These are phyloP conservation scores for Lophiostoma macrostomum DNA, from an alignment of 495 filamentous ascomycete species.

Conservation along the genomic window DNA sequence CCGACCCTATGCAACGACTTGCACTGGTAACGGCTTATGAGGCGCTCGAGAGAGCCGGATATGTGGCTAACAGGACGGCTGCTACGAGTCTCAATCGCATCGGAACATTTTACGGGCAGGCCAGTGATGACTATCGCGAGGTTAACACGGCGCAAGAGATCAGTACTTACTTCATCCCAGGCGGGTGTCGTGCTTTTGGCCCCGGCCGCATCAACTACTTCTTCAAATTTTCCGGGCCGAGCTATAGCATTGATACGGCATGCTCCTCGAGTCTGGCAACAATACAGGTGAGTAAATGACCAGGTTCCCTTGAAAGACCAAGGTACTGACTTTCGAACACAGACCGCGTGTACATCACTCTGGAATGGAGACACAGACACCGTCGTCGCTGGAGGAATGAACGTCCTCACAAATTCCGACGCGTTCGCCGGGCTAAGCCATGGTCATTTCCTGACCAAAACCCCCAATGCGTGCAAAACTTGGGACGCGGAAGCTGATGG, in stretches of 20 bases:
- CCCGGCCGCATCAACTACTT: constrained; percentile 49
- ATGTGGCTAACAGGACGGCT: constrained; percentile 36
- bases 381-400: constrained; percentile 29
- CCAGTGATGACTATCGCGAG: constrained; percentile 44
- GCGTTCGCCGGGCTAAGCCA: constrained; percentile 25
- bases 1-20: constrained; percentile 42
- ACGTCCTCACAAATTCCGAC: constrained; percentile 37
- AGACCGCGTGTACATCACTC: constrained; percentile 28
- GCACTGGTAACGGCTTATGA: constrained; percentile 43
- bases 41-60: constrained; percentile 44
- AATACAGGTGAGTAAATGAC: no score
- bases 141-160: constrained; percentile 41
- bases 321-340: no score
- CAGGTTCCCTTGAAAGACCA: no score
- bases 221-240: constrained; percentile 40
- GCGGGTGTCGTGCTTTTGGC: constrained; percentile 41
- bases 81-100: constrained; percentile 39
- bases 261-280: constrained; percentile 34
- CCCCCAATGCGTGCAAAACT: constrained; percentile 36
- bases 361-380: constrained; percentile 30
- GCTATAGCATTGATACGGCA: constrained; percentile 29
- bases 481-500: constrained; percentile 33
- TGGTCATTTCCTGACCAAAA: constrained; percentile 33
- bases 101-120: constrained; percentile 41
- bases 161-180: constrained; percentile 45